Evolutionary conservation across 2,329 filamentous ascomycete genomes (phyloP).

Genomic region (Xylariaceae sp.): DNA sequence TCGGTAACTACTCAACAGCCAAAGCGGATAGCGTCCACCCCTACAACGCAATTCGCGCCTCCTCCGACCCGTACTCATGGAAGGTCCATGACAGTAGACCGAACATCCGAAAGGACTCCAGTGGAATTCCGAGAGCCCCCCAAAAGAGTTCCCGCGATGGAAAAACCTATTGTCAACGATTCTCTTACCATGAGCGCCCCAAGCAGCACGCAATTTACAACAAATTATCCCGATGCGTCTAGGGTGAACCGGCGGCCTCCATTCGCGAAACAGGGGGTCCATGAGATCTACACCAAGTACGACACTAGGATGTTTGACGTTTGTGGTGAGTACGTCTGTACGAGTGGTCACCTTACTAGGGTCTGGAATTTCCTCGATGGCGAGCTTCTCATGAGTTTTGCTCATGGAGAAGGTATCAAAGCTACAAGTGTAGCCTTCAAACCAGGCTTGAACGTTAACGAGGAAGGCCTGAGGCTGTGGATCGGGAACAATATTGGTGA

Average conservation of each 20-base stretch:
- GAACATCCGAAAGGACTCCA: constrained; percentile 46
- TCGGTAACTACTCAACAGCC: constrained; percentile 34
- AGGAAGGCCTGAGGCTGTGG: constrained; percentile 86
- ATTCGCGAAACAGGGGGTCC: constrained; percentile 71
- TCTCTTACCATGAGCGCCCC: constrained; percentile 33
- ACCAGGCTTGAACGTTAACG: constrained; percentile 74
- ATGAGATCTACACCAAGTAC: constrained; percentile 82
- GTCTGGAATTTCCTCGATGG: constrained; percentile 88
- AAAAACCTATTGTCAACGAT: constrained; percentile 26
- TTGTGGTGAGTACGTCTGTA: constrained; percentile 86
- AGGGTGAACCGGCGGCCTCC: constrained; percentile 85
- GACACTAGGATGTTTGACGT: constrained; percentile 87
- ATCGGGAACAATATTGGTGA: constrained; percentile 89
- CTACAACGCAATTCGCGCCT: constrained; percentile 50
- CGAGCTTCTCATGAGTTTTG: constrained; percentile 78
- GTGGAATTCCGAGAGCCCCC: constrained; percentile 46
- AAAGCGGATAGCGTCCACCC: constrained; percentile 54
- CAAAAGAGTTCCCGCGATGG: constrained; percentile 29
- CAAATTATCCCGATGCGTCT: constrained; percentile 82
- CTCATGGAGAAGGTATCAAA: constrained; percentile 84
- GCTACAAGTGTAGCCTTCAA: constrained; percentile 86
- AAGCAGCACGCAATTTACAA: constrained; percentile 55
- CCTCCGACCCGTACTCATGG: constrained; percentile 51
- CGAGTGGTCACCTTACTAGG: constrained; percentile 83
- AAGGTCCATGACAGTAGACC: constrained; percentile 58